Percentiles rank a stretch among this genome's conserved stretches.
phyloP scores from a whole-genome alignment of 2,329 filamentous ascomycete species.

The Botrytis cinerea region DNA sequence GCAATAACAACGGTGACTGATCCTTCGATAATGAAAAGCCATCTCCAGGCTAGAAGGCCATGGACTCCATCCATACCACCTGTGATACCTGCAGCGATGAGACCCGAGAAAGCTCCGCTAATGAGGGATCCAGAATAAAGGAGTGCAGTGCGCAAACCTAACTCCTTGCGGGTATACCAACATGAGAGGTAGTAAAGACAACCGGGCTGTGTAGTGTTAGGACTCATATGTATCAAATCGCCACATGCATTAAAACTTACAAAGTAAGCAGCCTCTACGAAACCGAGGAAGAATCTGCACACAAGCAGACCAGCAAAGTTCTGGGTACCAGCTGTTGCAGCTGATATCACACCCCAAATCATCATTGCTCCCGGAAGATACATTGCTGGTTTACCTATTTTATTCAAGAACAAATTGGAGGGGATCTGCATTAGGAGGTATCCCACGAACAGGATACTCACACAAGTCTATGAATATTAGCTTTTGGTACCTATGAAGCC shows the following conservation, averaged over 20 bases:
- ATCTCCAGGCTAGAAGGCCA: slow-evolving; percentile 64
- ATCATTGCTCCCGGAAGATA: slow-evolving; percentile 53
- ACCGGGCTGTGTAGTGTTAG: slow-evolving; percentile 47
- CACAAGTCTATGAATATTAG: slow-evolving; percentile 41
- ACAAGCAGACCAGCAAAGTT: slow-evolving; percentile 50
- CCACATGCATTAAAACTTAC: slow-evolving; percentile 36
- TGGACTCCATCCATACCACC: slow-evolving; percentile 60
- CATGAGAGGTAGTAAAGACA: slow-evolving; percentile 63
- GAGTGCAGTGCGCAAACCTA: slow-evolving; percentile 64
- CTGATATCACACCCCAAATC: slow-evolving; percentile 53
- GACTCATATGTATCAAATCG: neutral
- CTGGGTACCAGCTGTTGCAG: slow-evolving; percentile 50
- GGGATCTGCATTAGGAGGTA: slow-evolving; percentile 49
- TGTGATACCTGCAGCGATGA: slow-evolving; percentile 65
- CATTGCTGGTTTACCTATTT: slow-evolving; percentile 50
- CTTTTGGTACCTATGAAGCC: neutral
- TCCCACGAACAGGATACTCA: slow-evolving; percentile 46
- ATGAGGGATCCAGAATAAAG: slow-evolving; percentile 70
- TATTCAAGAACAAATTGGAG: slow-evolving; percentile 51
- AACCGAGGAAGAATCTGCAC: slow-evolving; percentile 53
- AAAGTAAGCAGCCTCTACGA: slow-evolving; percentile 58
- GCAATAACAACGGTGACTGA: slow-evolving; percentile 64
- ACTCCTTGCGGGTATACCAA: slow-evolving; percentile 72
- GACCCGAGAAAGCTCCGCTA: slow-evolving; percentile 70
- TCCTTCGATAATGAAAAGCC: slow-evolving; percentile 72